These are phyloP conservation scores for Bryum argenteum DNA, from an alignment of 225 moss, liverwort and hornwort species.

Conservation along the genomic window DNA sequence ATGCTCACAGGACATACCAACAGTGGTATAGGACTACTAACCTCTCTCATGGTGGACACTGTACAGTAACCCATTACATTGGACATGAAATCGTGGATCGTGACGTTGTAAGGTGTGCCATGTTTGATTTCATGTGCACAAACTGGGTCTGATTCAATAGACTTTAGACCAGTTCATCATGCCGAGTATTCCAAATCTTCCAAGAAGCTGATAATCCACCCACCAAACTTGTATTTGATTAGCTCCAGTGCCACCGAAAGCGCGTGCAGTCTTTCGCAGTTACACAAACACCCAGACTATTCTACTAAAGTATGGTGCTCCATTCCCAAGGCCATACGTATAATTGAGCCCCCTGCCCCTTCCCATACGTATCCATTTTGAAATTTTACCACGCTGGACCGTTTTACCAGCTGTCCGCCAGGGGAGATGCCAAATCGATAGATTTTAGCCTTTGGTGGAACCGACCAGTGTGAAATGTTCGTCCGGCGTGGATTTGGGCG, in stretches of 20 bases:
- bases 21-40: no score
- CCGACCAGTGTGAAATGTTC: conserved; percentile 28
- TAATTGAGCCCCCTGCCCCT: conserved; percentile 5
- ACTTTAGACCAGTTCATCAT: not conserved
- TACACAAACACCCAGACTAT: not conserved
- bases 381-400: conserved; percentile 19
- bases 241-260: not conserved
- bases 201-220: not conserved
- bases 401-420: conserved; percentile 38
- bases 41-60: no score
- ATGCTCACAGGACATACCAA: no score
- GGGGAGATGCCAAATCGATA: conserved; percentile 3
- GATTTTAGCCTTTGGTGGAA: not conserved
- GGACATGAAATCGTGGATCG: not conserved
- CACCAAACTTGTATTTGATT: not conserved
- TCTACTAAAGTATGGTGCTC: not conserved
- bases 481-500: fast-evolving
- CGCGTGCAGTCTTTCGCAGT: not conserved
- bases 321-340: conserved; percentile 8
- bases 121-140: not conserved
- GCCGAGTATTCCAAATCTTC: not conserved
- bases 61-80: no score
- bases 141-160: not conserved
- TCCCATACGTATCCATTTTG: conserved; percentile 15
- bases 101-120: not conserved